These are phyloP conservation scores for Hymenoscyphus salicellus DNA, from an alignment of 2,329 filamentous ascomycete genomes.

Conservation along the genomic window DNA sequence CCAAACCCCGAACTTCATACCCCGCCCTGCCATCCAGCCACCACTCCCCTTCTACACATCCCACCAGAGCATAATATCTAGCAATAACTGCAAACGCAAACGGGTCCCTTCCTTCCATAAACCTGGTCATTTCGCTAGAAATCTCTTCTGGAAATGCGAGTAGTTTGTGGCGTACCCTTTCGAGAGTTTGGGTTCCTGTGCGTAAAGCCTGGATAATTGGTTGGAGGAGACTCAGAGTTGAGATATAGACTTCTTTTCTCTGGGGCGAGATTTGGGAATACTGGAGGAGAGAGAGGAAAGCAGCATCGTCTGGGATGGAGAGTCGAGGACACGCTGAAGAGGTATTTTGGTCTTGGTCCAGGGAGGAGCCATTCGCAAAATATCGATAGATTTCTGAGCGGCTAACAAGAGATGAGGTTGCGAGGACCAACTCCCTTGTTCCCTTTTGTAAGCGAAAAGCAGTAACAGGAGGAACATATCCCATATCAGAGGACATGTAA, in stretches of 20 bases:
- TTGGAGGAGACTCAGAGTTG: background rate
- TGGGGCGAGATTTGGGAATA: background rate
- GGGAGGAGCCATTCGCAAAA: background rate
- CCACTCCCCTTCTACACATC: slow-evolving; percentile 16
- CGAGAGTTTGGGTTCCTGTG: background rate
- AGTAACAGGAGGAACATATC: background rate
- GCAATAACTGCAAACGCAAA: slow-evolving; percentile 14
- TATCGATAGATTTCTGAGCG: background rate
- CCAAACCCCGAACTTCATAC: slow-evolving; percentile 16
- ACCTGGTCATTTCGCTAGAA: background rate
- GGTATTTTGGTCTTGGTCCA: background rate
- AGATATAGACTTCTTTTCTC: background rate
- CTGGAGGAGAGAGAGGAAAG: background rate
- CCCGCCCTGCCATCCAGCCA: slow-evolving; percentile 17
- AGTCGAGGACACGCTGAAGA: background rate
- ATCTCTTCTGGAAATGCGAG: background rate
- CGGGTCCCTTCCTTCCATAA: slow-evolving; percentile 12
- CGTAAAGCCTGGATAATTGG: background rate
- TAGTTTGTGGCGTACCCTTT: background rate
- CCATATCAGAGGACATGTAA: background rate
- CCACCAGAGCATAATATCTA: slow-evolving; percentile 17
- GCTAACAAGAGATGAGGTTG: background rate
- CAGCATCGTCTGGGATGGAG: background rate
- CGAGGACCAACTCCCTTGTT: background rate
- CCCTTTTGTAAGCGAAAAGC: background rate